Base-by-base conservation (phyloP, 2,329 filamentous ascomycete species). In the Allantophomopsis cytisporea region DNA sequence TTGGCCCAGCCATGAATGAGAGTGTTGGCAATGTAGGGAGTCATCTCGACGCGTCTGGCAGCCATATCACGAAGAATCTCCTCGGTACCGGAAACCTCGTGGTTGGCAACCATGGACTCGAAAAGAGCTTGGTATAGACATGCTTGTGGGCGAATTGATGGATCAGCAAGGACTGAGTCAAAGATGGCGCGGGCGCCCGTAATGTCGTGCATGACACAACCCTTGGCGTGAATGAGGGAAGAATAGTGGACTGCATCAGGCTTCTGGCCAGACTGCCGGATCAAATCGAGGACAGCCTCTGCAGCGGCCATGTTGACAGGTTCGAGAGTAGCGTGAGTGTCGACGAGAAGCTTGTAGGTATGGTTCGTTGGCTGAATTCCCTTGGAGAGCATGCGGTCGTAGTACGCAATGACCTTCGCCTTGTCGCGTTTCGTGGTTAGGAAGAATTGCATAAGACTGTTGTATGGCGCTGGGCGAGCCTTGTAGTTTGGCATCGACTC, bases 371-470 rank as follows among this genome's bases (percentile, higher is more conserved):
- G 89, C 43, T 83, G 69, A 55, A 98, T 98, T 41, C 80, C 77
- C 64, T 81, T 84, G 16, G 76, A 71, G 57, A 81, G 77, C 91
- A 98, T 96, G 45, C 89, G 84, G 60, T 94, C 81, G 57, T 94
- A 96, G 69, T 96, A 98, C 23, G 80, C 72, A 17, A 98, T 71
- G 5, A 95, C 89, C 75, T 96, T 96, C 59, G 71, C 66, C 64
- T 91, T 89, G 60, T 98, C 89, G 39, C 87, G 85, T 74, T 96
- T 96, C 40, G 89, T 96, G 41, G 85, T 94, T 50, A 96, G 69
- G 74, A 96, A 98, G 66, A 94, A 96, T 59, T 98, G 91, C 77
- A 98, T 98, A 79, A 98, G 83, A 62, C 86, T 94, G 69, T 98
- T 95, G 71, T 98, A 98, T 1, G 91, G 91, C 17, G 91, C 91